Base-by-base conservation (phyloP, 805 yeast species). In the Ascoidea asiatica region DNA sequence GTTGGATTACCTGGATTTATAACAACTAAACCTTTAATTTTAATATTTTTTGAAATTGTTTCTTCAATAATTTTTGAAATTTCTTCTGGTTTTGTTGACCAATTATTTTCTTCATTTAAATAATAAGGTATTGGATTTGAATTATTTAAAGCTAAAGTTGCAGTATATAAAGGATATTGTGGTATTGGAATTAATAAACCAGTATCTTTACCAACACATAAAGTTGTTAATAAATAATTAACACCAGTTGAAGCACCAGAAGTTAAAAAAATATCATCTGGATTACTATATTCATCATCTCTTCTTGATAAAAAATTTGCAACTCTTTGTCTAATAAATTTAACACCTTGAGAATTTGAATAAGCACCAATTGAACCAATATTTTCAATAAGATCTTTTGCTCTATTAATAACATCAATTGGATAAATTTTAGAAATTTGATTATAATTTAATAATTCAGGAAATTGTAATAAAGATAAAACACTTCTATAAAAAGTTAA, bases 1-100 rank as follows among this genome's bases (percentile, higher is more conserved):
- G 99, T 92, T 50, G 99, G 99, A 64, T 92, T 92, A 46, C 99
- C 97, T 1, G 99, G 99, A 66, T 92, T 92, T 57, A 92, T 92
- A 15, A 92, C 85, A 2, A 90, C 97, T 44, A 94, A 65, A 47
- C 90, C 80, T 54, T 85, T 77, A 50, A 92, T 81, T 11, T 63
- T 67, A 22, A 84, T 62, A 2, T 82, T 85, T 35, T 73, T 63
- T 2, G 60, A 59, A 17, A 53, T 49, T 17, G 38, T 33, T 15
- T 38, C 43, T 5, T 40, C 29, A 1, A 60, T 47, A 19, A 84
- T 69, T 0, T 61, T 48, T 50, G 76, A 75, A 54, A 87, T 76
- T 56, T 78, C 81, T 8, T 62, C 57, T 3, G 92, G 72, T 54
- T 84, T 77, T 5, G 94, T 77, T 33, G 90, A 77, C 99, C 99